Conservation (phyloP, 2,329 filamentous ascomycete genomes). For the Aureobasidium sp. region DNA sequence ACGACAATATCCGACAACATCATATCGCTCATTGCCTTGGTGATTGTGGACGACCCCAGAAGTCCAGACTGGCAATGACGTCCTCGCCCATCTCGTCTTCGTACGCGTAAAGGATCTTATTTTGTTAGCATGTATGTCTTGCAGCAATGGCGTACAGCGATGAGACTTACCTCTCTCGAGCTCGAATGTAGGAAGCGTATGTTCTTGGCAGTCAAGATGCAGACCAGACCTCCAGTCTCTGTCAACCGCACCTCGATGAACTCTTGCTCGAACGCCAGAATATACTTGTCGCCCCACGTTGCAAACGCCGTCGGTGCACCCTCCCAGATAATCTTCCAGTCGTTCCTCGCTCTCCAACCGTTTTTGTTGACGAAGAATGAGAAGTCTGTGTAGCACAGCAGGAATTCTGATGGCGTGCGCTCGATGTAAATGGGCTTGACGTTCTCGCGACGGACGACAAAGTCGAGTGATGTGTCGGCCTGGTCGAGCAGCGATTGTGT, state of each 20-base stretch:
- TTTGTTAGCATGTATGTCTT: neutral
- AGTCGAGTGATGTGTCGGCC: slow-evolving; percentile 94
- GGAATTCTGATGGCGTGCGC: slow-evolving; percentile 89
- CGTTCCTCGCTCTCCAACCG: slow-evolving; percentile 88
- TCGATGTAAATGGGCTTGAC: slow-evolving; percentile 96
- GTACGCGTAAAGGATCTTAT: slow-evolving; percentile 90
- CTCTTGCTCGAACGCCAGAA: slow-evolving; percentile 91
- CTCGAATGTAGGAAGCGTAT: slow-evolving; percentile 97
- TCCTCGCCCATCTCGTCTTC: slow-evolving; percentile 93
- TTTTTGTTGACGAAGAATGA: slow-evolving; percentile 99
- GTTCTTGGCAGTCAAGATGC: slow-evolving; percentile 93
- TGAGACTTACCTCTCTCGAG: slow-evolving; percentile 73
- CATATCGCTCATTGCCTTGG: slow-evolving; percentile 11
- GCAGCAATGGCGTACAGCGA: neutral
- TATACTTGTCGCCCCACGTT: slow-evolving; percentile 83
- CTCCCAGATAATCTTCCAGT: slow-evolving; percentile 98
- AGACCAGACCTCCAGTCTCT: slow-evolving; percentile 81
- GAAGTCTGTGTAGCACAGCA: slow-evolving; percentile 97
- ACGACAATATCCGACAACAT: neutral
- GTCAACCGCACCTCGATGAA: slow-evolving; percentile 97
- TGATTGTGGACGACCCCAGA: slow-evolving; percentile 56
- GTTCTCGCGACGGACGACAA: slow-evolving; percentile 87
- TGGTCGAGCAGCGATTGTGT: slow-evolving; percentile 95
- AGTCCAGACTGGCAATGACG: slow-evolving; percentile 89
- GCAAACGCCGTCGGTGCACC: slow-evolving; percentile 87